Conservation (phyloP, 2,329 filamentous ascomycete species). For the Chaetomiaceae sp. region DNA sequence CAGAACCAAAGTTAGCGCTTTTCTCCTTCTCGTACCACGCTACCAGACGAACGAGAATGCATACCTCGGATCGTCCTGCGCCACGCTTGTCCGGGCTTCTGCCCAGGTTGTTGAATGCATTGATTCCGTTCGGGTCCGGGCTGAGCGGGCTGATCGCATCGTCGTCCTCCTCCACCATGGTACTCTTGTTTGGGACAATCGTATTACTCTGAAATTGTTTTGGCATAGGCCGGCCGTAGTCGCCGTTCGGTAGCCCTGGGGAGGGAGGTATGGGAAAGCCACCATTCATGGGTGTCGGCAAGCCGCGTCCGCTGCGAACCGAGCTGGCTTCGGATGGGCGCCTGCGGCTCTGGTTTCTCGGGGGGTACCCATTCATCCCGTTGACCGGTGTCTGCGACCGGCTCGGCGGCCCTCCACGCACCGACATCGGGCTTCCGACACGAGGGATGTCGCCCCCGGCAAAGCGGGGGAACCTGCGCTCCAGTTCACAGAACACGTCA, state of each 20-base stretch:
- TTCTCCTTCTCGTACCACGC: too few species aligned
- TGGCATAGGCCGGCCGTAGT: constrained; percentile 69
- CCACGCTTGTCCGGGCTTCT: constrained; percentile 21
- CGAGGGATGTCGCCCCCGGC: constrained; percentile 62
- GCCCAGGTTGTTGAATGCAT: constrained; percentile 29
- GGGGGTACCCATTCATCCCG: constrained; percentile 44
- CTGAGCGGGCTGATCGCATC: constrained; percentile 41
- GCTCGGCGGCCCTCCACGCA: constrained; percentile 54
- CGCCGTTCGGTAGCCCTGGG: constrained; percentile 50
- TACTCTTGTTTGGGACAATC: constrained; percentile 95
- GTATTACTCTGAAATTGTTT: constrained; percentile 94
- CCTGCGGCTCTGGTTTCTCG: constrained; percentile 47
- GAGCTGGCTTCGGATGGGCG: constrained; percentile 59
- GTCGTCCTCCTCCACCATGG: constrained; percentile 93
- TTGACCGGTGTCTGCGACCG: constrained; percentile 58
- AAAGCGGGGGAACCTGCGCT: constrained; percentile 82
- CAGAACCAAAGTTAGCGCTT: too few species aligned
- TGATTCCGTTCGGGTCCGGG: constrained; percentile 49
- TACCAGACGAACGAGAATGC: constrained; percentile 8
- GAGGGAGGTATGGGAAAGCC: constrained; percentile 47
- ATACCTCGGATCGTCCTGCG: constrained; percentile 20
- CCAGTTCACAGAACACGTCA: constrained; percentile 92
- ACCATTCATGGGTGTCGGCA: constrained; percentile 23
- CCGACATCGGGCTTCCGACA: constrained; percentile 60
- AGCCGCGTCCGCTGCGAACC: constrained; percentile 39